Conservation (phyloP, 306 rosid genomes). For the Vicia faba region DNA sequence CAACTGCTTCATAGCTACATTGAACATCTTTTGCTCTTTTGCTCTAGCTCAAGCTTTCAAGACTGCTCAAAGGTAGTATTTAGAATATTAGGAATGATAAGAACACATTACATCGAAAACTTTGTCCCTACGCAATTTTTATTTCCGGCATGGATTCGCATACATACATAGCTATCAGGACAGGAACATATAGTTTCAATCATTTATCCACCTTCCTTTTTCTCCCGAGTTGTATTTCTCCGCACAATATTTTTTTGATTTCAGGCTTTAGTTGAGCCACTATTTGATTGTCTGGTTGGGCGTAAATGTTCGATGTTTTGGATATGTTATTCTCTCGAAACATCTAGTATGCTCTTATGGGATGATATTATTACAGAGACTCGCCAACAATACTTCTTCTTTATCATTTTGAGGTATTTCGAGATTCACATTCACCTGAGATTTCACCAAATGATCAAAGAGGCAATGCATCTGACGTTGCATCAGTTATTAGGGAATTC, state of each 20-base stretch:
- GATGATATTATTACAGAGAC: constrained; percentile 62
- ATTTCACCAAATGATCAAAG: constrained; percentile 68
- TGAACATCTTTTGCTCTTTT: no score
- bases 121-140: constrained; percentile 6
- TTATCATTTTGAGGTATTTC: constrained; percentile 88
- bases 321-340: constrained; percentile 31
- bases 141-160: background rate
- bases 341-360: constrained; percentile 30
- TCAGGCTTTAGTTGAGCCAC: constrained; percentile 23
- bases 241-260: constrained; percentile 9
- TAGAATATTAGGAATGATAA: constrained; percentile 14
- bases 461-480: constrained; percentile 74
- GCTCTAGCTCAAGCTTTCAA: constrained; percentile 86
- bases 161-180: constrained; percentile 2
- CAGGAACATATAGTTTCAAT: constrained; percentile 17
- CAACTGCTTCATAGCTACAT: no score
- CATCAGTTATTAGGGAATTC: constrained; percentile 77
- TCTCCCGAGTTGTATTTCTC: no score
- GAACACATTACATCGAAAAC: background rate
- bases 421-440: constrained; percentile 61
- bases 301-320: constrained; percentile 25
- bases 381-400: constrained; percentile 88
- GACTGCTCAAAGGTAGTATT: constrained; percentile 72
- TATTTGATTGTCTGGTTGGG: constrained; percentile 26
- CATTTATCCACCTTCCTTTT: constrained; percentile 4